phyloP scores from a whole-genome alignment of 257 asterid genomes.

The Lithospermum erythrorhizon region DNA sequence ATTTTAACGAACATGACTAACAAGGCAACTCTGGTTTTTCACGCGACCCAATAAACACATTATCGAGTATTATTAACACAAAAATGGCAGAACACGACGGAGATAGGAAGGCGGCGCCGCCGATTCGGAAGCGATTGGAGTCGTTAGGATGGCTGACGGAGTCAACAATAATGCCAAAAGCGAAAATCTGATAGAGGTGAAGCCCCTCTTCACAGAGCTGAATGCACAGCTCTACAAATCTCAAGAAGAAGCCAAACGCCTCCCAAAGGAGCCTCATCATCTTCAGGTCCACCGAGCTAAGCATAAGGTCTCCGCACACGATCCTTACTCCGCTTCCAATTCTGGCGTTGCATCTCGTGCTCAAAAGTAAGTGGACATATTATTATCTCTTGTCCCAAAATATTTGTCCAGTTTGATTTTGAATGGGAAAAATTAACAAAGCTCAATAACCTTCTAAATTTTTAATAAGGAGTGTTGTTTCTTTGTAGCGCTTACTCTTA shows the following conservation, averaged over 20 bases:
- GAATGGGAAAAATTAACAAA: no score
- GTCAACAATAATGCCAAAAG: conserved; percentile 92
- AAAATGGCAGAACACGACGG: conserved; percentile 33
- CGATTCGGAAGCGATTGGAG: conserved; percentile 45
- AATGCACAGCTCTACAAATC: conserved; percentile 90
- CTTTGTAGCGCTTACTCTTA: no score
- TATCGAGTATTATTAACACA: no score
- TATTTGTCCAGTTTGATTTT: no score
- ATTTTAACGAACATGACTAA: no score
- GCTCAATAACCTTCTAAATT: no score
- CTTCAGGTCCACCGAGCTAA: conserved; percentile 82
- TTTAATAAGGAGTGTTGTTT: no score
- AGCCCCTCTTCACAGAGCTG: conserved; percentile 92
- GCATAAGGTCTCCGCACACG: conserved; percentile 45
- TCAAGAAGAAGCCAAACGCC: conserved; percentile 86
- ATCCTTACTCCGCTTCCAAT: conserved; percentile 45
- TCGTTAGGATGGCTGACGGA: conserved; percentile 99
- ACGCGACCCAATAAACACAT: no score
- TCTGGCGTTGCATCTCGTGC: conserved; percentile 84
- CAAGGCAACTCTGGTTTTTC: no score
- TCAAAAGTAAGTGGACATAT: conserved; percentile 40
- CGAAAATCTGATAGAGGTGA: conserved; percentile 72
- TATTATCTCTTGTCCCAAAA: neutral
- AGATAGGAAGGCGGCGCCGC: conserved; percentile 20
- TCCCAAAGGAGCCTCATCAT: conserved; percentile 52